phyloP scores from a whole-genome alignment of 345 rosid genomes.

The Luvunga scandens region DNA sequence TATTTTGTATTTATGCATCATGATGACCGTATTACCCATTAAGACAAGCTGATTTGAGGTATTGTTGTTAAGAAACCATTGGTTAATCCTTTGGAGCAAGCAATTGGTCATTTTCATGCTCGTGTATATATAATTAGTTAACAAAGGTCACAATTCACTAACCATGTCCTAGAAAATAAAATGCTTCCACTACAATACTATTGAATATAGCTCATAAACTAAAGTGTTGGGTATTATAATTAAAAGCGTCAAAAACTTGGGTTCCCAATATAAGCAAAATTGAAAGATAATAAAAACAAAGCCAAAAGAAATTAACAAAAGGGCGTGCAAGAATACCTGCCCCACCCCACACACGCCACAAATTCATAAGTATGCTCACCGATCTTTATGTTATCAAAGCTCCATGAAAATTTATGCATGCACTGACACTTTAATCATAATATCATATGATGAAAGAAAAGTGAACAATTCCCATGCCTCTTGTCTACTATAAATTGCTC shows the following conservation, averaged over 20 bases:
- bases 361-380: neutral
- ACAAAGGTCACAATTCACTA: neutral
- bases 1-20: too few relatives aligned
- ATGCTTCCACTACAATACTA: neutral
- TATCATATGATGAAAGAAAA: neutral
- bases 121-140: too few relatives aligned
- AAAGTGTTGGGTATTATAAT: neutral
- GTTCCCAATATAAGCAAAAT: neutral
- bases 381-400: neutral
- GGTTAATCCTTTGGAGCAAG: neutral
- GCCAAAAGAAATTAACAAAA: neutral
- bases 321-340: neutral
- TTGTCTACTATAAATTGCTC: neutral
- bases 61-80: neutral
- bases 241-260: neutral
- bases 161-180: neutral
- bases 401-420: neutral
- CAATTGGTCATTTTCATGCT: neutral
- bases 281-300: neutral
- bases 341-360: constrained; percentile 6
- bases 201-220: neutral
- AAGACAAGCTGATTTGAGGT: too few relatives aligned
- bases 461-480: neutral
- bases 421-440: constrained; percentile 2
- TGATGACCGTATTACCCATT: too few relatives aligned